Evolutionary conservation across 2,329 filamentous ascomycete genomes (phyloP), one percentile per base, ranked within the genome.

Genomic region (Aspergillus sp.): DNA sequence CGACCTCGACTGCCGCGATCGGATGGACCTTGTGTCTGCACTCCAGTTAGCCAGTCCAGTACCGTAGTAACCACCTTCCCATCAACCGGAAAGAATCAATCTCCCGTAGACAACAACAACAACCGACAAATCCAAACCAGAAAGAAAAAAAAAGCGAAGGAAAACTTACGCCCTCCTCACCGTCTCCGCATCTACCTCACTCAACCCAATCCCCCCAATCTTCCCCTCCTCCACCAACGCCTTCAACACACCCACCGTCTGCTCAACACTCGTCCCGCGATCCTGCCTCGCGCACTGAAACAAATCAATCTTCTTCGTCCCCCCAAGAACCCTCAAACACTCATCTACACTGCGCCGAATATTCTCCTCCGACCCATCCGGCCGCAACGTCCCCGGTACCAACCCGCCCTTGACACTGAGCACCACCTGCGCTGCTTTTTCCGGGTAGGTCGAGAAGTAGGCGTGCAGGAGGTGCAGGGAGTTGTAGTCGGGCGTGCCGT

Each of bases 361-460:
- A 49, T 78, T 79, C 47, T 82, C 81, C 6, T 82, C 81, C 4
- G 80, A 83, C 20, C 84, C 81, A 66, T 87, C 82, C 0, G 82
- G 78, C 1, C 55, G 56, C 42, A 78, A 65, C 9, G 65, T 72
- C 6, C 69, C 63, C 2, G 73, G 59, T 49, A 81, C 70, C 32
- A 78, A 42, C 7, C 80, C 84, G 29, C 87, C 87, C 75, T 90
- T 90, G 69, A 90, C 81, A 66, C 80, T 82, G 51, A 90, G 73
- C 11, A 87, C 79, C 10, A 90, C 79, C 68, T 86, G 85, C 53
- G 82, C 77, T 7, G 86, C 85, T 63, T 89, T 84, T 62, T 87
- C 84, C 1, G 88, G 87, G 68, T 89, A 84, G 60, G 82, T 80
- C 32, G 79, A 79, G 68, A 90, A 88, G 75, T 90, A 90, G 26